A percentile compares a stretch with the other conserved stretches of the same genome.
Evolutionary conservation across 2,329 filamentous ascomycete genomes (phyloP).

Genomic region (Monosporascus sp.): DNA sequence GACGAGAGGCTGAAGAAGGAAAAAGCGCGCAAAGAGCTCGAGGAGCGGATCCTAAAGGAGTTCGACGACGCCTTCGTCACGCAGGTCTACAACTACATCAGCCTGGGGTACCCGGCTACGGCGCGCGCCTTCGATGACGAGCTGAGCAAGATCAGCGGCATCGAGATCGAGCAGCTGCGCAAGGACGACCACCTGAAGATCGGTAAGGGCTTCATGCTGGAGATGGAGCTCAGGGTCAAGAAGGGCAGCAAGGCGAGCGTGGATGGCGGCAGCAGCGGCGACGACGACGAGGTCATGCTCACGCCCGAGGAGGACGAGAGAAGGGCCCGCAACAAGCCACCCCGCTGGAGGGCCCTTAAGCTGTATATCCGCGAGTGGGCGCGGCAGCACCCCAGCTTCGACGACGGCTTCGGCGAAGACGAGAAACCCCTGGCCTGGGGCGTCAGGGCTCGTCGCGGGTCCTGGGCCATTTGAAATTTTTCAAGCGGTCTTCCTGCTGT

Average conservation of each 20-base stretch:
- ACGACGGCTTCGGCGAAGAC: constrained; percentile 51
- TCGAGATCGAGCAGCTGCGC: constrained; percentile 62
- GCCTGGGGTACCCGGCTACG: constrained; percentile 82
- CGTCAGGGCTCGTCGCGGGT: constrained; percentile 59
- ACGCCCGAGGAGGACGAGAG: constrained; percentile 34
- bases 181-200: constrained; percentile 56
- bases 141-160: constrained; percentile 71
- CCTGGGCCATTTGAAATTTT: constrained; percentile 61
- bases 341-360: constrained; percentile 78
- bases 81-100: constrained; percentile 96
- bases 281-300: constrained; percentile 23
- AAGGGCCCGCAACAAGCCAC: constrained; percentile 41
- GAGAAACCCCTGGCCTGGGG: constrained; percentile 61
- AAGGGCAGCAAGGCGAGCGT: neutral
- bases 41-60: constrained; percentile 55
- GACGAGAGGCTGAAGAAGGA: constrained; percentile 46
- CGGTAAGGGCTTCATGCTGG: constrained; percentile 68
- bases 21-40: constrained; percentile 42
- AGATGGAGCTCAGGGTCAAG: constrained; percentile 37
- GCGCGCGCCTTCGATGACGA: constrained; percentile 81
- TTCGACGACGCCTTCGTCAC: constrained; percentile 83
- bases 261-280: constrained; percentile 5
- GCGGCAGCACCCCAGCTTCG: constrained; percentile 73
- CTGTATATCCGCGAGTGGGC: constrained; percentile 88
- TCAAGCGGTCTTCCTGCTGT: neutral